phyloP scores from a whole-genome alignment of 2,329 filamentous ascomycete species.

The Byssothecium circinans region DNA sequence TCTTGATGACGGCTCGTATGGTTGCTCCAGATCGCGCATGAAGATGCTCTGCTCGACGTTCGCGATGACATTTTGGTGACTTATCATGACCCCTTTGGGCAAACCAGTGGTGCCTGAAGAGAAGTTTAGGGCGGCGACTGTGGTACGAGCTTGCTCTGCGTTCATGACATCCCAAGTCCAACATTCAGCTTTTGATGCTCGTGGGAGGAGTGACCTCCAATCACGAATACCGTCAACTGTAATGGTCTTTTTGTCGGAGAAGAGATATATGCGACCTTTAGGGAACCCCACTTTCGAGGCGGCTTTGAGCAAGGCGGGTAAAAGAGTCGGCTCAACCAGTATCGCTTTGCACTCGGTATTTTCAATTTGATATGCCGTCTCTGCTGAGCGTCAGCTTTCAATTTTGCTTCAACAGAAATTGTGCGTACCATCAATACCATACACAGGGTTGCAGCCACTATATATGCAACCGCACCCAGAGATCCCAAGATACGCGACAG shows the following conservation, averaged over 20 bases:
- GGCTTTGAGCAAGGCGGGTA: conserved; percentile 50
- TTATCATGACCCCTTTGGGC: conserved; percentile 50
- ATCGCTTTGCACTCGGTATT: conserved; percentile 56
- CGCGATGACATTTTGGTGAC: conserved; percentile 48
- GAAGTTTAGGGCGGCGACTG: conserved; percentile 25
- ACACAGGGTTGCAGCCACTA: conserved; percentile 59
- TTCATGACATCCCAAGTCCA: conserved; percentile 50
- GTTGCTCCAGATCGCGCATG: conserved; percentile 42
- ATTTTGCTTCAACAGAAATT: background rate
- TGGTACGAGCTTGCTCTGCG: conserved; percentile 38
- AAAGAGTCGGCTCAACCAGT: conserved; percentile 52
- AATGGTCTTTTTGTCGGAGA: conserved; percentile 47
- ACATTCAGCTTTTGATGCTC: conserved; percentile 29
- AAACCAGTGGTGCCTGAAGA: conserved; percentile 40
- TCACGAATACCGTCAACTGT: conserved; percentile 42
- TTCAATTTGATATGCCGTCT: conserved; percentile 56
- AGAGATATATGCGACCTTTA: conserved; percentile 50
- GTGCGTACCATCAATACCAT: conserved; percentile 49
- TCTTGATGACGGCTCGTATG: conserved; percentile 20
- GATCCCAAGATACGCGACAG: conserved; percentile 57
- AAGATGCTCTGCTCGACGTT: conserved; percentile 43
- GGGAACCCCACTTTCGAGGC: conserved; percentile 48
- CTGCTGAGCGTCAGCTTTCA: conserved; percentile 28
- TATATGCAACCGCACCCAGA: conserved; percentile 58
- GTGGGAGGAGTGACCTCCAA: conserved; percentile 48